Base-by-base conservation (phyloP, 2,329 filamentous ascomycete species). In the Fusarium haematococcum region DNA sequence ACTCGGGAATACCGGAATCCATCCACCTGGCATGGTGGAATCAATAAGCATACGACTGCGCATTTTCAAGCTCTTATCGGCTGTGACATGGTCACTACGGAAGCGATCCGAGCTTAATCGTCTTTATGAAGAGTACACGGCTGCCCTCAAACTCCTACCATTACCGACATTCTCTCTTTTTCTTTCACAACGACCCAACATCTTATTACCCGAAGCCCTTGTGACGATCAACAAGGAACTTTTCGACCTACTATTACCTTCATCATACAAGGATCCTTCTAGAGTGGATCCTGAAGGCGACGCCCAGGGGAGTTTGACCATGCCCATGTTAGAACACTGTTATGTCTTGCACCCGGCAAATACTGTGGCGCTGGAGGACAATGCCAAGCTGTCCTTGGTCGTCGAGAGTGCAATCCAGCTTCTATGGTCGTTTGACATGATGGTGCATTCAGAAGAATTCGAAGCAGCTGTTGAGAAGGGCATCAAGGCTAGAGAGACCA, bases 301-400 rank as follows among this genome's bases (percentile, higher is more conserved):
- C 25, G 79, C 81, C 5, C 65, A 76, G 1, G 84, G 84, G 9
- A 79, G 79, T 20, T 78, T 90, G 50, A 87, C 86, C 6, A 78
- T 82, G 25, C 76, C 75, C 8, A 87, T 90, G 71, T 79, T 91
- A 48, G 84, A 87, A 77, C 80, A 85, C 50, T 91, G 91, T 77
- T 95, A 91, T 80, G 86, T 95, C 3, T 90, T 90, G 0, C 91
- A 88, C 73, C 86, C 92, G 0, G 92, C 94, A 1, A 91, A 89
- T 68, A 90, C 88, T 0, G 84, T 88, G 16, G 87, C 86, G 8
- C 81, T 88, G 1, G 87, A 90, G 23, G 93, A 95, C 71, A 95
- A 97, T 75, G 91, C 92, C 32, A 93, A 93, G 80, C 86, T 95
- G 41, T 91, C 92, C 2, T 82, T 95, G 11, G 81, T 93, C 33